Evolutionary conservation across 768 basidiomycete species (phyloP).

Genomic region (Lactifluus subvellereus): DNA sequence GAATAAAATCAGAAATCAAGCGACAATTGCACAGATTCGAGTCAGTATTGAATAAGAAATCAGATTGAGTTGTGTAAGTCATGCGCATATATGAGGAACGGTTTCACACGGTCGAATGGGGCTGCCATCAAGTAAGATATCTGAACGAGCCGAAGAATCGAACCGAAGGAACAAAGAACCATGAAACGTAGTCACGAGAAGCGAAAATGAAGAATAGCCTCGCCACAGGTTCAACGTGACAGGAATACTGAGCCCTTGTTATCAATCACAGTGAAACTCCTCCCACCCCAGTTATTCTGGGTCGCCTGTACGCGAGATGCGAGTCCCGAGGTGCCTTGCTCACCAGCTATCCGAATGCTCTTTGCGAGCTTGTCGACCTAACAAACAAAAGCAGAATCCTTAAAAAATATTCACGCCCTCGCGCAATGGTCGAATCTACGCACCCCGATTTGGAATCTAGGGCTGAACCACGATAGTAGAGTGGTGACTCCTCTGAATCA

Average conservation of each 20-base stretch:
- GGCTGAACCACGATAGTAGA: neutral
- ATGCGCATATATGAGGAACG: too few relatives aligned
- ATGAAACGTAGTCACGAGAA: too few relatives aligned
- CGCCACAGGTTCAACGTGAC: neutral
- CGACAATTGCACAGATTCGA: too few relatives aligned
- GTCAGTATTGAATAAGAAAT: too few relatives aligned
- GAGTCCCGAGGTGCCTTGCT: constrained; percentile 46
- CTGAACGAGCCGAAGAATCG: too few relatives aligned
- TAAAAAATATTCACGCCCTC: neutral
- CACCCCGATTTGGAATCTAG: constrained; percentile 9
- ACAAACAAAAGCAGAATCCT: neutral
- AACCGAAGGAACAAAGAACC: too few relatives aligned
- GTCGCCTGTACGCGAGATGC: constrained; percentile 40
- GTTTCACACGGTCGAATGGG: too few relatives aligned
- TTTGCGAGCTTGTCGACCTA: constrained; percentile 51
- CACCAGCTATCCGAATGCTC: constrained; percentile 49
- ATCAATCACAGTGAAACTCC: constrained; percentile 47
- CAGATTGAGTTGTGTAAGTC: too few relatives aligned
- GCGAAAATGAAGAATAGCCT: too few relatives aligned
- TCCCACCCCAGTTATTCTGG: constrained; percentile 35
- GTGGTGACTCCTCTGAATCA: neutral
- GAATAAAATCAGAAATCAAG: too few relatives aligned
- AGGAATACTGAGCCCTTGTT: constrained; percentile 32
- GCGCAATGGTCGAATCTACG: neutral
- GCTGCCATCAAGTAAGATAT: too few relatives aligned